These are phyloP conservation scores for Aspergillus sp. DNA, from an alignment of 2,329 filamentous ascomycete genomes.

Conservation along the genomic window DNA sequence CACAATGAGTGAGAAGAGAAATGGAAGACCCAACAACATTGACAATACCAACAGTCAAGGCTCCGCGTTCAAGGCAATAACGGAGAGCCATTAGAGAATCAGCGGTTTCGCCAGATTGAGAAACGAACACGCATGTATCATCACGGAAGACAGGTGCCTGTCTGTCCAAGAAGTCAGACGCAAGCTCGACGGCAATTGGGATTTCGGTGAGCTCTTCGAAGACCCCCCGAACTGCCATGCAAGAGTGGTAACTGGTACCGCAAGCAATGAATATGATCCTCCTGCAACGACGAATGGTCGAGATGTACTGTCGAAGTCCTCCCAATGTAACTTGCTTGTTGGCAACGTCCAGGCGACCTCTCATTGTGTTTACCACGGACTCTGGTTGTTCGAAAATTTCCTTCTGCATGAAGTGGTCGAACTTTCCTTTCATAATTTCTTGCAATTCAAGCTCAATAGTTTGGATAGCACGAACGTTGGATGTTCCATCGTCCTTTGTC, in stretches of 20 bases:
- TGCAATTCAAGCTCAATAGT: conserved; percentile 98
- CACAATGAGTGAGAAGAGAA: conserved; percentile 97
- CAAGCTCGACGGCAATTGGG: conserved; percentile 93
- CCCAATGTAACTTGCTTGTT: conserved; percentile 96
- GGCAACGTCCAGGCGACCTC: conserved; percentile 88
- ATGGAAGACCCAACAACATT: conserved; percentile 99
- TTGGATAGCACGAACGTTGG: conserved; percentile 97
- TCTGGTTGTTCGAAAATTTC: conserved; percentile 99
- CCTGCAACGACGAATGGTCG: conserved; percentile 92
- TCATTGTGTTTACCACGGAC: conserved; percentile 99
- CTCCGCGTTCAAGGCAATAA: conserved; percentile 97
- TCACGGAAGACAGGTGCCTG: conserved; percentile 98
- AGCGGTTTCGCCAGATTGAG: conserved; percentile 96
- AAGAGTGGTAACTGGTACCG: conserved; percentile 97
- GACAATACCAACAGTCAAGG: conserved; percentile 95
- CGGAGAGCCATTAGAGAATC: conserved; percentile 95
- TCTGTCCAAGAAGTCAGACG: conserved; percentile 96
- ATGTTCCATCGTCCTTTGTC: conserved; percentile 93
- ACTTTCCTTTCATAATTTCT: conserved; percentile 99
- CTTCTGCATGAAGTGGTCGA: conserved; percentile 99
- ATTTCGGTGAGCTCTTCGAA: conserved; percentile 99
- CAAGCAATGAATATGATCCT: conserved; percentile 99
- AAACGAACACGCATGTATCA: conserved; percentile 98
- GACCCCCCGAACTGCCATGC: conserved; percentile 97
- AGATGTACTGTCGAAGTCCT: conserved; percentile 93